Evolutionary conservation across 2,329 filamentous ascomycete genomes (phyloP), one percentile per base, ranked within the genome.

Genomic region (Aureobasidium subglaciale): DNA sequence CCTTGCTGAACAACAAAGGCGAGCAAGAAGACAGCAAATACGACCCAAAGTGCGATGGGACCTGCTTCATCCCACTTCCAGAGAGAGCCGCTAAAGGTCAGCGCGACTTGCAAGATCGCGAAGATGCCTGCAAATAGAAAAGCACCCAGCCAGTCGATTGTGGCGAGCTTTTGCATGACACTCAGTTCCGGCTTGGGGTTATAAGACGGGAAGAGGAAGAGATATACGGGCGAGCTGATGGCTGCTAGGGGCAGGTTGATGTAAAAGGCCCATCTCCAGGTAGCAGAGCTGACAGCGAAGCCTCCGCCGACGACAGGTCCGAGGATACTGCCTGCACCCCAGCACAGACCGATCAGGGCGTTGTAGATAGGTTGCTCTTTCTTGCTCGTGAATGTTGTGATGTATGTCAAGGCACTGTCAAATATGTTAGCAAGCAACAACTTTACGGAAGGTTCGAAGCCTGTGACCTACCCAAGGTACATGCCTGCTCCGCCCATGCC

Each of bases 241-340:
- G 67, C 79, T 0, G 77, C 71, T 43, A 78, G 66, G 32, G 70
- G 64, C 0, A 83, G 69, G 60, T 83, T 84, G 68, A 84, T 76
- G 61, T 84, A 84, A 61, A 79, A 78, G 0, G 70, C 71, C 65
- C 66, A 68, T 59, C 67, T 56, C 67, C 67, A 70, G 27, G 61
- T 65, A 4, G 63, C 62, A 34, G 35, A 61, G 18, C 49, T 58
- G 5, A 60, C 57, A 3, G 63, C 49, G 55, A 70, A 68, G 0
- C 60, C 62, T 7, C 67, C 69, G 1, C 67, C 68, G n/a, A 70
- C 50, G 32, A 70, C 58, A 10, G 68, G 68, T 10, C 67, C 66
- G 8, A 69, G 53, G 40, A 64, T 62, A 30, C 41, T 56, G 7
- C 62, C 64, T 15, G 60, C 52, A 37, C 64, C 67, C 59, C 60